These are phyloP conservation scores for Anisodus tanguticus DNA, from an alignment of 257 asterid species.

Conservation along the genomic window DNA sequence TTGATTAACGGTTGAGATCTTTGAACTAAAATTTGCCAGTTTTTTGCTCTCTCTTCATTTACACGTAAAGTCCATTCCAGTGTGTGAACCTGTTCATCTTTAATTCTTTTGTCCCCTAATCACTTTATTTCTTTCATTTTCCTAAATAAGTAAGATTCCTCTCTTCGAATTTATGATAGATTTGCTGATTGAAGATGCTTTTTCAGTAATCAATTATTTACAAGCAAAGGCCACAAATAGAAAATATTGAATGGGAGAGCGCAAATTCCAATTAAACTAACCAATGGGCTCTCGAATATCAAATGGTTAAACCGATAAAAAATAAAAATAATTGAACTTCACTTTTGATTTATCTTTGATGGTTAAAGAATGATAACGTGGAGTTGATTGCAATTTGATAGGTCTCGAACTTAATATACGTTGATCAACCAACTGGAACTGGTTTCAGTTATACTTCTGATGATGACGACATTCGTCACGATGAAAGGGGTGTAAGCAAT, in stretches of 20 bases:
- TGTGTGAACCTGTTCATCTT: neutral
- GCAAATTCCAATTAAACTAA: neutral
- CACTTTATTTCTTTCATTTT: neutral
- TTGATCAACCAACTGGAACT: constrained; percentile 57
- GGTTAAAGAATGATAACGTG: neutral
- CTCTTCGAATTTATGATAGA: neutral
- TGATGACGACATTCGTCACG: constrained; percentile 35
- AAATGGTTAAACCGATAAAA: neutral
- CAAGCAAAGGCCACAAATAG: neutral
- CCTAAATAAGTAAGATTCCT: neutral
- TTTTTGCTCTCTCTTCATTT: neutral
- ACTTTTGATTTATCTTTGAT: neutral
- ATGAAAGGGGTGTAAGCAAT: constrained; percentile 36
- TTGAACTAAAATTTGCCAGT: neutral
- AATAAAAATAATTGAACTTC: neutral
- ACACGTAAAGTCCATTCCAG: neutral
- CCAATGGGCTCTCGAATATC: neutral
- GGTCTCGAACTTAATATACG: constrained; percentile 49
- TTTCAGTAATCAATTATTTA: neutral
- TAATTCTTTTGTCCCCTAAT: neutral
- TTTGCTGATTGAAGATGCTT: neutral
- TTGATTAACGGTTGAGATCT: neutral
- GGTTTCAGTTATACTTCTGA: constrained; percentile 48
- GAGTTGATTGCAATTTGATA: constrained; percentile 17
- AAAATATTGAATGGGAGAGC: neutral